Evolutionary conservation across 345 rosid genomes (phyloP), one percentile per base, ranked within the genome.

Genomic region (Bretschneidera sinensis): DNA sequence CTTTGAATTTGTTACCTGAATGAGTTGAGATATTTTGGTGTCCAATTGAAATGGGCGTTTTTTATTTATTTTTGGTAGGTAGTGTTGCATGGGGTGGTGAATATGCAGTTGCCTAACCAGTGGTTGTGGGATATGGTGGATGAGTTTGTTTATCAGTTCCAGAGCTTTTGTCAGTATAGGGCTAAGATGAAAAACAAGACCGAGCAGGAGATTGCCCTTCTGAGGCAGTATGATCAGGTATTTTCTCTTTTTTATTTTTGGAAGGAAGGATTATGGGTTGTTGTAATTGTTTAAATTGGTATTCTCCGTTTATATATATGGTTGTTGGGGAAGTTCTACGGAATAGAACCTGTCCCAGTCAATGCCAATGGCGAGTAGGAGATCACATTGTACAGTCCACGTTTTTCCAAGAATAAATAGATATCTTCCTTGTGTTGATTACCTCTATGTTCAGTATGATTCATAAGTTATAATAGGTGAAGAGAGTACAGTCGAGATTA

Each of bases 41-140:
- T 55, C 48, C 34, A 16, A 20, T 61, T n/a, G 9, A 20, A 4
- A 15, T 25, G 21, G n/a, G 17, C 22, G 28, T n/a, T n/a, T n/a
- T n/a, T n/a, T 47, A 6, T 48, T 14, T 48, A 1, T 48, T 39
- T 63, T 25, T 21, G n/a, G 54, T 56, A 86, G 94, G 99, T 94
- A 43, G 96, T 91, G 65, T 70, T 94, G 92, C 96, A 85, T 43
- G 97, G 95, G 10, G 92, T 85, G 50, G 96, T 94, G 73, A 94
- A 85, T 71, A 94, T 90, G 97, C 97, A 94, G 57, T 54, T 94
- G 64, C 99, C 99, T 0, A 94, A 90, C 58, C 99, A 94, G 79
- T 94, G 99, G 97, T 59, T 94, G 77, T 94, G 99, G 99, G 97
- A 94, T 66, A 88, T 94, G 99, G 97, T 94, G 69, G 97, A 94